Percentiles rank a stretch among this genome's conserved stretches.
Conservation (phyloP, 148 eudicot species). For the Vaccinium vitisidaea region DNA sequence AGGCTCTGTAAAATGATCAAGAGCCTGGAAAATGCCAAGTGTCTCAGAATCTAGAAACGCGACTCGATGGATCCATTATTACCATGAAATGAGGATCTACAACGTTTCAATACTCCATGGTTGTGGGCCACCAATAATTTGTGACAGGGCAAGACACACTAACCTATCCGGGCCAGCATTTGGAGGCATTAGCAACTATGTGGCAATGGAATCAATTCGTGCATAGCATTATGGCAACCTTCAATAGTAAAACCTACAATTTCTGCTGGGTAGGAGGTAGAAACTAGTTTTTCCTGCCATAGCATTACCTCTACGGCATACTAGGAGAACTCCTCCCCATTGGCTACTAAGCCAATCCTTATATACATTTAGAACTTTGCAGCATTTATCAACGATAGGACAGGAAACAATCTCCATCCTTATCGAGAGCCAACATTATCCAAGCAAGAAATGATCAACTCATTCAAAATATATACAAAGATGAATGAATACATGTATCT, state of each 20-base stretch:
- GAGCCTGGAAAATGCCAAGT: neutral
- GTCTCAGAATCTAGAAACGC: neutral
- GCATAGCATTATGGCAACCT: neutral
- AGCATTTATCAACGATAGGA: neutral
- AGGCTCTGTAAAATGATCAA: slow-evolving; percentile 2
- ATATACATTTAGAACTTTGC: neutral
- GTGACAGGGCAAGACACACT: neutral
- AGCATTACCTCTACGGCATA: neutral
- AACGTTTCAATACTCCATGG: neutral
- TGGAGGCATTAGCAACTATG: neutral
- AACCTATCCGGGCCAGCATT: neutral
- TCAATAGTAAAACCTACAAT: neutral
- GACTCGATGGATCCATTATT: neutral
- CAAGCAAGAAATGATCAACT: neutral
- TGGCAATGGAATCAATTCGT: neutral
- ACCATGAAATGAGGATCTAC: neutral
- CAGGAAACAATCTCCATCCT: neutral
- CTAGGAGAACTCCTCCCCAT: neutral
- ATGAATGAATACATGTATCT: neutral
- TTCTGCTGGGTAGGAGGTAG: neutral
- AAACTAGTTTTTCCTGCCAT: neutral
- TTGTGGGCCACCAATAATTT: neutral
- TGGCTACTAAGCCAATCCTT: neutral
- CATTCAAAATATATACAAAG: neutral
- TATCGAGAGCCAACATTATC: neutral